Evolutionary conservation across 2,329 filamentous ascomycete species (phyloP).

Genomic region (Aspergillus neoniger): DNA sequence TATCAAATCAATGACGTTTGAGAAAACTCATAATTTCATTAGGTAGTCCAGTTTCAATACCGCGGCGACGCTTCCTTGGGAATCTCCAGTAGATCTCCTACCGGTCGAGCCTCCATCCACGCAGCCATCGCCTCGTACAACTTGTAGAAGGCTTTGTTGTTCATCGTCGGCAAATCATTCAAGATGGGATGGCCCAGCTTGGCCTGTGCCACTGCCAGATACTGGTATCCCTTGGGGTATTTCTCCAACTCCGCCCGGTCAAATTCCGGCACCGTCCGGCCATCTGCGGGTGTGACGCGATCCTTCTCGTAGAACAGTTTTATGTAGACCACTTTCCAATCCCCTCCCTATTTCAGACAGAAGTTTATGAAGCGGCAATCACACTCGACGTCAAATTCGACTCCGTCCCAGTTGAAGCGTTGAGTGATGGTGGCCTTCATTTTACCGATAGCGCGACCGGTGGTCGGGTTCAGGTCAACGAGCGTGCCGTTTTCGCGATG

Average conservation of each 20-base stretch:
- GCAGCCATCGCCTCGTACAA: slow-evolving; percentile 4
- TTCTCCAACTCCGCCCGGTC: neutral
- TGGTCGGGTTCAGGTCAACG: slow-evolving; percentile 1
- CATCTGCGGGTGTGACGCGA: neutral
- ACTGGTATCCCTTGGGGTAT: slow-evolving; percentile 2
- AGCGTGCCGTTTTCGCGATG: slow-evolving; percentile 6
- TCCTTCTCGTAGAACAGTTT: slow-evolving; percentile 7
- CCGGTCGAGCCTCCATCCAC: neutral
- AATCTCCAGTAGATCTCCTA: slow-evolving; percentile 1
- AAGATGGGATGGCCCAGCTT: neutral
- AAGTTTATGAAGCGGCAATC: slow-evolving; percentile 9
- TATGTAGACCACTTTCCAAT: slow-evolving; percentile 4
- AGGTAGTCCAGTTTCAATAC: neutral
- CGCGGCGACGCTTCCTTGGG: neutral
- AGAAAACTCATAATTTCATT: neutral
- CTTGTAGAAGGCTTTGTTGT: neutral
- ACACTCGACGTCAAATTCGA: slow-evolving; percentile 3
- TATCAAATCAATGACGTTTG: neutral
- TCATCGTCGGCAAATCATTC: neutral
- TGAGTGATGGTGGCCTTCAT: slow-evolving; percentile 8
- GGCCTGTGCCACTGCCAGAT: neutral
- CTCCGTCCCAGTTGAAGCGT: slow-evolving; percentile 1
- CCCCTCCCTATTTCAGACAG: neutral
- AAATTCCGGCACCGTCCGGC: neutral
- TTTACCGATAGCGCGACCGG: neutral